These are phyloP conservation scores for Saposhnikovia divaricata DNA, from an alignment of 129 eudicot genomes.

Conservation along the genomic window DNA sequence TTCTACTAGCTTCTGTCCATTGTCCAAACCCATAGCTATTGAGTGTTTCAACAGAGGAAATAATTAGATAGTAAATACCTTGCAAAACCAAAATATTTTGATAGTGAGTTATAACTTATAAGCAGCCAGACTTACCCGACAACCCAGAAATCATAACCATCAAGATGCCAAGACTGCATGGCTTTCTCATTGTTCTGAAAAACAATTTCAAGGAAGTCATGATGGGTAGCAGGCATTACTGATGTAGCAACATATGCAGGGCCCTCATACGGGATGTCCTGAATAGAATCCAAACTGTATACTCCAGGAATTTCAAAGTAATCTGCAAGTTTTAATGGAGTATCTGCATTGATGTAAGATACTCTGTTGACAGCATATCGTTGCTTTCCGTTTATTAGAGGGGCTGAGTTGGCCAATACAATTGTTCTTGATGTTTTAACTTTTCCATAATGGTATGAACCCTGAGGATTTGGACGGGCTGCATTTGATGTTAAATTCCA, in stretches of 20 bases:
- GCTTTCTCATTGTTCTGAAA: constrained; percentile 74
- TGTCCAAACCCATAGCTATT: constrained; percentile 75
- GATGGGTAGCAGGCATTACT: constrained; percentile 54
- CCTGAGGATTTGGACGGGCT: constrained; percentile 96
- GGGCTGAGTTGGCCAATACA: constrained; percentile 61
- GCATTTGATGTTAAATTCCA: constrained; percentile 95
- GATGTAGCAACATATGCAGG: constrained; percentile 44
- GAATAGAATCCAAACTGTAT: constrained; percentile 49
- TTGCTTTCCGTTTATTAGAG: constrained; percentile 58
- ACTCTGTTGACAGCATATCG: constrained; percentile 83
- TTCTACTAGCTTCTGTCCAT: constrained; percentile 63
- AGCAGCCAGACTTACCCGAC: constrained; percentile 55
- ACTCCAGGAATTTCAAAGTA: constrained; percentile 86
- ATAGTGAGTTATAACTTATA: not conserved
- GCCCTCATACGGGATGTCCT: constrained; percentile 44
- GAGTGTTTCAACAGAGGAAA: not conserved
- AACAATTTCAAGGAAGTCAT: constrained; percentile 72
- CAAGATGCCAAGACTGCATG: constrained; percentile 93
- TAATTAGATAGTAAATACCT: constrained; percentile 13
- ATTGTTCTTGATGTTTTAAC: constrained; percentile 54
- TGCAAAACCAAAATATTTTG: too few species aligned
- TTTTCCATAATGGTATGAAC: constrained; percentile 84
- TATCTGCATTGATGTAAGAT: constrained; percentile 65
- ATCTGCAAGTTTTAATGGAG: constrained; percentile 95
- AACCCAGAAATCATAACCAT: constrained; percentile 95